phyloP scores from a whole-genome alignment of 78 protist genomes.

The Bigelowiella natans region DNA sequence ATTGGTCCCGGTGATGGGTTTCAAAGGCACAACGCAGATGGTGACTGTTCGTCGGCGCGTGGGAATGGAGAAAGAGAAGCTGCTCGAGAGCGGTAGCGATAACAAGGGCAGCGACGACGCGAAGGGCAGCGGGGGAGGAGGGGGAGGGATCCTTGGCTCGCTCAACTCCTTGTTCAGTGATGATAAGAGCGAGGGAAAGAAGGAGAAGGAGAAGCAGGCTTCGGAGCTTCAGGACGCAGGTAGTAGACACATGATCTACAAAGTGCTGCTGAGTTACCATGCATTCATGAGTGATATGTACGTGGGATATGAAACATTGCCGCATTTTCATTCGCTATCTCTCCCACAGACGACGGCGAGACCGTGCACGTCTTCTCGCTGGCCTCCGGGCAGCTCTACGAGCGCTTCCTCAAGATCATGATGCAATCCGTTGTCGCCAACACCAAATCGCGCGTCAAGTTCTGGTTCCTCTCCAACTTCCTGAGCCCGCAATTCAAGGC shows the following conservation, averaged over 20 bases:
- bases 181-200: neutral
- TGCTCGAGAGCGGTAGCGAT: too few relatives aligned
- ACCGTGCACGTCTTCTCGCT: slow-evolving; percentile 84
- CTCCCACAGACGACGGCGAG: slow-evolving; percentile 29
- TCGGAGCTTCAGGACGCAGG: too few relatives aligned
- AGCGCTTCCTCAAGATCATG: slow-evolving; percentile 87
- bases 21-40: too few relatives aligned
- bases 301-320: too few relatives aligned
- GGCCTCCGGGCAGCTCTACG: slow-evolving; percentile 94
- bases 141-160: neutral
- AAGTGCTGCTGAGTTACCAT: too few relatives aligned
- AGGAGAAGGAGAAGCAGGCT: neutral
- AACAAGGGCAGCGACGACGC: neutral
- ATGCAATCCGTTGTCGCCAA: slow-evolving; percentile 40
- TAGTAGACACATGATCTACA: too few relatives aligned
- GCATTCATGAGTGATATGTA: too few relatives aligned
- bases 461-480: slow-evolving; percentile 83
- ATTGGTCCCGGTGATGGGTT: too few relatives aligned
- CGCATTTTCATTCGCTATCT: neutral
- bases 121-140: neutral
- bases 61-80: neutral
- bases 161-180: neutral
- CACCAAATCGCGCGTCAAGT: slow-evolving; percentile 71
- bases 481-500: slow-evolving; percentile 67
- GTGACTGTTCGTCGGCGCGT: neutral